These are phyloP conservation scores for Silene latifolia DNA, from an alignment of 148 eudicot species.

Conservation along the genomic window DNA sequence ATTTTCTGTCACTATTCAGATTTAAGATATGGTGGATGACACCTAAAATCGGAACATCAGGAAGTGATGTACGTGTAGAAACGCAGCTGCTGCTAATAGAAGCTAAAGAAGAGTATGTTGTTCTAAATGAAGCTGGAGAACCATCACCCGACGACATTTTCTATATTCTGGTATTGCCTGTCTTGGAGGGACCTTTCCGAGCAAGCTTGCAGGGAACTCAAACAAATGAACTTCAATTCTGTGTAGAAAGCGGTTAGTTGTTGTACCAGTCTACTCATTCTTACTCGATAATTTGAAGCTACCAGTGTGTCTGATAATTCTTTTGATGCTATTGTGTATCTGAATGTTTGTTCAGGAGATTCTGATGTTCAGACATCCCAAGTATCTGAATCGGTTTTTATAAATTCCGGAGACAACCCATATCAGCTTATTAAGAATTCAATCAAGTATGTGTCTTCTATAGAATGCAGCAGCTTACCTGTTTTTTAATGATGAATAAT, in stretches of 20 bases:
- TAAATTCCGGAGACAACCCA: conserved; percentile 50
- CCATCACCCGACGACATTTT: conserved; percentile 11
- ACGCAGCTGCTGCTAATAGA: conserved; percentile 46
- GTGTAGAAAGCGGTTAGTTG: conserved; percentile 57
- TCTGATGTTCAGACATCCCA: conserved; percentile 40
- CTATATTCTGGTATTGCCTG: conserved; percentile 46
- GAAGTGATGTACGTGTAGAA: conserved; percentile 39
- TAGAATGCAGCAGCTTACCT: too few relatives aligned
- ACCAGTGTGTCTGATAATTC: background rate
- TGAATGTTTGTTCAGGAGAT: conserved; percentile 35
- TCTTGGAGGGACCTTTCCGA: conserved; percentile 50
- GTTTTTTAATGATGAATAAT: too few relatives aligned
- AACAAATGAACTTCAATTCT: conserved; percentile 47
- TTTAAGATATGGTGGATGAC: conserved; percentile 64
- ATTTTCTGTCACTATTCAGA: conserved; percentile 39
- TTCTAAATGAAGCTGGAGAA: conserved; percentile 5
- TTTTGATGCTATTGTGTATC: too few relatives aligned
- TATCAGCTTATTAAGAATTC: conserved; percentile 51
- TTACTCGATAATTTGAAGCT: background rate
- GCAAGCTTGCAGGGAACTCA: conserved; percentile 48
- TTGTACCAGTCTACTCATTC: background rate
- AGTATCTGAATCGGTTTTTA: conserved; percentile 47
- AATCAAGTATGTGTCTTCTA: conserved; percentile 41
- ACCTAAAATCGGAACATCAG: conserved; percentile 44
- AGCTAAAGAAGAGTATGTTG: conserved; percentile 23